phyloP scores from a whole-genome alignment of 768 basidiomycete genomes.

The Hygrophorus pudorinus region DNA sequence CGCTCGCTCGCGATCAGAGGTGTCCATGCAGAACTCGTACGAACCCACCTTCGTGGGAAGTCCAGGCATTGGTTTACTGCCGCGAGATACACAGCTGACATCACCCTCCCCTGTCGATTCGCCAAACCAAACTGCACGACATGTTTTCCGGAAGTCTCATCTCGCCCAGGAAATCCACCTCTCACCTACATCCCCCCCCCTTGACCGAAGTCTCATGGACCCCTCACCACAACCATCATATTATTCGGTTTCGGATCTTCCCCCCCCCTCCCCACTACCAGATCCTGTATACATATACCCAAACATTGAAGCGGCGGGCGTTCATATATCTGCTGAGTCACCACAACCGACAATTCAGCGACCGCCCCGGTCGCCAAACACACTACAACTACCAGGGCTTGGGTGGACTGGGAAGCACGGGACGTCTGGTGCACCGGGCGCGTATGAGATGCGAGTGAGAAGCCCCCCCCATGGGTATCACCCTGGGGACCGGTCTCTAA shows the following conservation, averaged over 20 bases:
- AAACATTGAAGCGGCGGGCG: conserved; percentile 30
- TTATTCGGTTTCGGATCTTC: conserved; percentile 62
- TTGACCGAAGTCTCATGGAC: conserved; percentile 12
- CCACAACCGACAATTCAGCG: no score
- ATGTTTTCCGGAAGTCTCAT: conserved; percentile 3
- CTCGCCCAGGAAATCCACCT: neutral
- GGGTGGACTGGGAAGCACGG: neutral
- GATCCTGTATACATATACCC: conserved; percentile 38
- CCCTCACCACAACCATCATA: conserved; percentile 45
- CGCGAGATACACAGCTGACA: conserved; percentile 33
- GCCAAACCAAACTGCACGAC: conserved; percentile 10
- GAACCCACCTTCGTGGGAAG: conserved; percentile 33
- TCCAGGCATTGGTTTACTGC: conserved; percentile 10
- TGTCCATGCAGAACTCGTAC: conserved; percentile 35
- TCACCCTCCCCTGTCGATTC: conserved; percentile 25
- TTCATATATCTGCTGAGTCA: no score
- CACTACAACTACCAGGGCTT: conserved; percentile 11
- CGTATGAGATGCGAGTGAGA: conserved; percentile 31
- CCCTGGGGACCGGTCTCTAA: conserved; percentile 23
- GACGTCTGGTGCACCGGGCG: conserved; percentile 11
- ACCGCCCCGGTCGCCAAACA: conserved; percentile 17
- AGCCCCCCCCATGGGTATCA: conserved; percentile 16
- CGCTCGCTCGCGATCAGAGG: conserved; percentile 54
- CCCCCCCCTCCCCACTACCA: conserved; percentile 50
- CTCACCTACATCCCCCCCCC: neutral